Percentiles rank a stretch among this genome's conserved stretches.
phyloP scores from a whole-genome alignment of 371 early-diverging fungal species.

The Zopfochytrium polystomum region DNA sequence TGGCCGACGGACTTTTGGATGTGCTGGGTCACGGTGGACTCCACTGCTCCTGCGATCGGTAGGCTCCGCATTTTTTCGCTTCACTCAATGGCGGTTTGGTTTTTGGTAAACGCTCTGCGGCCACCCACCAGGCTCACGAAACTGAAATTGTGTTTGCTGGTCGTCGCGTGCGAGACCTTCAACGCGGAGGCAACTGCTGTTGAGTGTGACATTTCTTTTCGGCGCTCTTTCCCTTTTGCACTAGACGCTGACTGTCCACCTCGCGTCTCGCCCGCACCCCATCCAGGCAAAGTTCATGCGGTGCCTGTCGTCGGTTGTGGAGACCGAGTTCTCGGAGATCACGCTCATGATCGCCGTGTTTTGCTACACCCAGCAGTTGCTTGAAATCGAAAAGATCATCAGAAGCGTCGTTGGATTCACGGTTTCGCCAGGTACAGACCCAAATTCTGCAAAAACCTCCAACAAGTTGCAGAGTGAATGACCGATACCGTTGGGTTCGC shows the following conservation, averaged over 20 bases:
- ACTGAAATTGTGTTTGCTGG: slow-evolving; percentile 9
- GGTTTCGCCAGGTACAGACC: slow-evolving; percentile 14
- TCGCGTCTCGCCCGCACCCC: background rate
- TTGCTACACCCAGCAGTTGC: slow-evolving; percentile 35
- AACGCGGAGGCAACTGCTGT: no score
- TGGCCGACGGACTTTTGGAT: slow-evolving; percentile 3
- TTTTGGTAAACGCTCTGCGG: no score
- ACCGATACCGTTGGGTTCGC: background rate
- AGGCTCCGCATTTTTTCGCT: no score
- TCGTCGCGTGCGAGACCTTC: no score
- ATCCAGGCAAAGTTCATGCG: slow-evolving; percentile 19
- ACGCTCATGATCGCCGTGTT: slow-evolving; percentile 36
- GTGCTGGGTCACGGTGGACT: background rate
- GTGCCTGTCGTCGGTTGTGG: slow-evolving; percentile 15
- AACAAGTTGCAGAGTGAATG: background rate
- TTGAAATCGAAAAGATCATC: slow-evolving; percentile 25
- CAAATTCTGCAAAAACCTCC: background rate
- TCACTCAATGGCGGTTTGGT: no score
- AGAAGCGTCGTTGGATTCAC: slow-evolving; percentile 17
- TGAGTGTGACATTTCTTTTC: slow-evolving; percentile 1
- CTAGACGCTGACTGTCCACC: background rate
- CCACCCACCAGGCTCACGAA: no score
- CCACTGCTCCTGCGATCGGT: background rate
- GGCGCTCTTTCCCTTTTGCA: background rate
- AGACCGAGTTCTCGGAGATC: slow-evolving; percentile 27